A percentile compares a stretch with the other conserved stretches of the same genome.
Conservation (phyloP, 306 rosid genomes). For the Castanopsis chinensis region DNA sequence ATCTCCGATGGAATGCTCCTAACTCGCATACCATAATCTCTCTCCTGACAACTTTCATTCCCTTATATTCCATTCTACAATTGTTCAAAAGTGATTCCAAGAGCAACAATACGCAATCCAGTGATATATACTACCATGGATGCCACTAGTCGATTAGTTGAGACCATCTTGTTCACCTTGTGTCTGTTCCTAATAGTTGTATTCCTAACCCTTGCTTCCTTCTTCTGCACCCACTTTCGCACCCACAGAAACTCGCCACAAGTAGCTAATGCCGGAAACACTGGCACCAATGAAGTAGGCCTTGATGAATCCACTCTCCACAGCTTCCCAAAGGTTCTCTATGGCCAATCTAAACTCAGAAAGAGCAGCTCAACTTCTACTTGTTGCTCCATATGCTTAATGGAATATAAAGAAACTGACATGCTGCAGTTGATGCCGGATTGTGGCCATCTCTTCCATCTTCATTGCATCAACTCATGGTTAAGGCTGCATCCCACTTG, state of each 20-base stretch:
- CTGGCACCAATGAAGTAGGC: background rate
- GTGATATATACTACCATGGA: background rate
- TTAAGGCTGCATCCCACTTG: slow-evolving; percentile 44
- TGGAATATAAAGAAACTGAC: slow-evolving; percentile 54
- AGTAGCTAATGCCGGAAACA: background rate
- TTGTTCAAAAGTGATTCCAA: background rate
- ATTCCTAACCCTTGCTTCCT: background rate
- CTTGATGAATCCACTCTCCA: slow-evolving; percentile 7
- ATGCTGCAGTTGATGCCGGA: slow-evolving; percentile 41
- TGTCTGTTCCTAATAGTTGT: background rate
- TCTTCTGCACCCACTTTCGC: background rate
- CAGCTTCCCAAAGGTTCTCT: slow-evolving; percentile 13
- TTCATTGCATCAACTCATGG: slow-evolving; percentile 57
- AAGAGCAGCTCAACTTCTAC: background rate
- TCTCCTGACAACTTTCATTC: background rate
- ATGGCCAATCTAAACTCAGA: slow-evolving; percentile 9
- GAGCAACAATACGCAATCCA: background rate
- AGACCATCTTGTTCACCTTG: background rate
- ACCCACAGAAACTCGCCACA: background rate
- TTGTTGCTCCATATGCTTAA: slow-evolving; percentile 45
- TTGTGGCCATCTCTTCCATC: slow-evolving; percentile 62
- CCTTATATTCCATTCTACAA: background rate
- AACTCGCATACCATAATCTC: no score
- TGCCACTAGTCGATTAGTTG: no score
- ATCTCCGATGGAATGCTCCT: no score